Conservation (phyloP, 2,329 filamentous ascomycete genomes). For the Ophiobolus disseminans region DNA sequence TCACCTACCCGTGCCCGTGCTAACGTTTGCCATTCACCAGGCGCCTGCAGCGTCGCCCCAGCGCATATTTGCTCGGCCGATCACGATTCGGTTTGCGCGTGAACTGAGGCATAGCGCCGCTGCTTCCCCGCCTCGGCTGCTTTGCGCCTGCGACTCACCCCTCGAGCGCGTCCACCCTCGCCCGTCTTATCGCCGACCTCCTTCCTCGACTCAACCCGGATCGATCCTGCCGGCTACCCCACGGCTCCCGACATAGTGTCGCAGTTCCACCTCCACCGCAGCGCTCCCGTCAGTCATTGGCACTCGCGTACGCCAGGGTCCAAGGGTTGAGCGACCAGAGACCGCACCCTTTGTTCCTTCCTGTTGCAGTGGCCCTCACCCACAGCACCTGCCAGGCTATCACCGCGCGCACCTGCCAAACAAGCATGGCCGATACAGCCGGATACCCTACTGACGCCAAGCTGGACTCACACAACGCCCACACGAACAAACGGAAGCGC, state of each 20-base stretch:
- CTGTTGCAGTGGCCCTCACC: too few relatives aligned
- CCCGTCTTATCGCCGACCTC: conserved; percentile 9
- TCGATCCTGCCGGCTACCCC: conserved; percentile 21
- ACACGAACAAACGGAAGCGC: conserved; percentile 56
- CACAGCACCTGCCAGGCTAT: too few relatives aligned
- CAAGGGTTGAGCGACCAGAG: conserved; percentile 1
- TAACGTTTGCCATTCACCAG: conserved; percentile 46
- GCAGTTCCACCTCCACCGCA: conserved; percentile 22
- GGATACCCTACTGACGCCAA: conserved; percentile 48
- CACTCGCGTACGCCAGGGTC: conserved; percentile 8
- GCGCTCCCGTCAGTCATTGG: conserved; percentile 24
- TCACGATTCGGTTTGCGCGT: conserved; percentile 27
- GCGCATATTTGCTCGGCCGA: conserved; percentile 37
- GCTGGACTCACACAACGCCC: conserved; percentile 38
- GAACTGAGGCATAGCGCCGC: conserved; percentile 34
- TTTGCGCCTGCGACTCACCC: conserved; percentile 34
- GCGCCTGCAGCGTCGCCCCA: conserved; percentile 31
- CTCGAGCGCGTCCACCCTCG: conserved; percentile 28
- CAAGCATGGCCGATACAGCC: conserved; percentile 48
- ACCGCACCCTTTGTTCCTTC: conserved; percentile 4
- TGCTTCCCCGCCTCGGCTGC: conserved; percentile 18
- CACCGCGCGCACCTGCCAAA: conserved; percentile 8
- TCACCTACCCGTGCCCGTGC: conserved; percentile 39
- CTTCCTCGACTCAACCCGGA: conserved; percentile 23
- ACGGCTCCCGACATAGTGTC: conserved; percentile 28